Evolutionary conservation across 2,329 filamentous ascomycete genomes (phyloP), one percentile per base, ranked within the genome.

Genomic region (Alternaria triticimaculans): DNA sequence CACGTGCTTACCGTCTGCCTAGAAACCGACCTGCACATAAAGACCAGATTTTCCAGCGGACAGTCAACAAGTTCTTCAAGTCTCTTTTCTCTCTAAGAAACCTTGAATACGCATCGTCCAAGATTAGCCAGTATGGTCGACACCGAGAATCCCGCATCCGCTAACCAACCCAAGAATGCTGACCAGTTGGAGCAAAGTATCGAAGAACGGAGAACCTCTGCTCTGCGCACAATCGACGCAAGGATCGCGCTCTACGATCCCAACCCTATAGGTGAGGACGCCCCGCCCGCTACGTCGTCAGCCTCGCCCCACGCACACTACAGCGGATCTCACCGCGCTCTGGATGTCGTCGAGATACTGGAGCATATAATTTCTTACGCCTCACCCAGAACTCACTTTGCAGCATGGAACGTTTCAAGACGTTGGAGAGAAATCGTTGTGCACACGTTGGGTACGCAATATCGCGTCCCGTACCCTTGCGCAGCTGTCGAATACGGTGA

Each of bases 291-390:
- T 0, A 10, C 15, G 4, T 9, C 33, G 15, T 41, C 8, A n/a
- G 33, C 3, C 15, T n/a, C 15, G 0, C 33, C 0, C 10, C 4
- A 11, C 9, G 2, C 37, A 9, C 0, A 0, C 2, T 1, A 41
- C 3, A 2, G 37, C n/a, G 9, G 4, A 41, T 18, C 37, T 18
- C 37, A 41, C 37, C 37, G 37, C 37, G 37, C 37, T 2, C 37
- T 41, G 3, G 0, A 41, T 1, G 15, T 41, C 15, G 2, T 41
- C 15, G 37, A 41, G 3, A 0, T 41, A 0, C 37, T 41, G 2
- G n/a, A 41, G 37, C 37, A 10, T 10, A 41, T 41, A 0, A 15
- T 41, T 3, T 41, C 15, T 3, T 1, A 41, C 37, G 3, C 37
- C 37, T 41, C 37, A 0, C 37, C 37, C 0, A 11, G 37, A 0